Evolutionary conservation across 75 land plant species (phyloP), one percentile per base, ranked within the genome.

Genomic region (Pseudotsuga menziesii): DNA sequence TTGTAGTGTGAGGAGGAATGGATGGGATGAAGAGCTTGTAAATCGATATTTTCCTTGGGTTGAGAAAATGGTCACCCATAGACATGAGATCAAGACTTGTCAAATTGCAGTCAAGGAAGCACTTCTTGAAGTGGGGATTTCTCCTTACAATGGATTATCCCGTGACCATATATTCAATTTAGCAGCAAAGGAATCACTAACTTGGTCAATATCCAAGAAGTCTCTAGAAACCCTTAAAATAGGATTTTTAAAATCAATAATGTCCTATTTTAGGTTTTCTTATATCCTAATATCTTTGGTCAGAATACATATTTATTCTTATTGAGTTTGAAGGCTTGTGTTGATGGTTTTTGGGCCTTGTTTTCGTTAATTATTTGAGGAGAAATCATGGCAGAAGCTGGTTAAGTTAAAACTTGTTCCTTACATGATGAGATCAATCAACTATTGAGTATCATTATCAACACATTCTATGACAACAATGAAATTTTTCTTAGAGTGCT

Each of bases 351-450:
- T 3, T 41, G 3, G 2, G 20, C 41, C 7, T 12, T 41, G 23
- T 32, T 6, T 36, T 19, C 9, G 36, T 41, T n/a, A 36, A 64
- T 54, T 72, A 69, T 48, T 61, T 1, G 20, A 14, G 60, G 58
- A 41, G 80, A 79, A n/a, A 78, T 78, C 54, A 79, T 74, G 87
- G 81, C 80, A 88, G 85, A 74, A 44, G 52, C 11, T 19, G 83
- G 78, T 0, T 90, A 83, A 0, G 83, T 87, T 7, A 91, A 91
- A 75, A 88, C 90, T 56, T 91, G 88, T 61, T 90, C 92, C 14
- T 90, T 90, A 66, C 91, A 90, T 83, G 91, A 89, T 5, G 91
- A 90, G 88, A 91, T 91, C 75, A 91, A 91, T 84, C 91, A 91
- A 85, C 85, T 88, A 9, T 81, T 91, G 58, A 91, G 93, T 64